A percentile compares a stretch with the other conserved stretches of the same genome.
phyloP scores from a whole-genome alignment of 768 basidiomycete genomes.

The Russula virescens region DNA sequence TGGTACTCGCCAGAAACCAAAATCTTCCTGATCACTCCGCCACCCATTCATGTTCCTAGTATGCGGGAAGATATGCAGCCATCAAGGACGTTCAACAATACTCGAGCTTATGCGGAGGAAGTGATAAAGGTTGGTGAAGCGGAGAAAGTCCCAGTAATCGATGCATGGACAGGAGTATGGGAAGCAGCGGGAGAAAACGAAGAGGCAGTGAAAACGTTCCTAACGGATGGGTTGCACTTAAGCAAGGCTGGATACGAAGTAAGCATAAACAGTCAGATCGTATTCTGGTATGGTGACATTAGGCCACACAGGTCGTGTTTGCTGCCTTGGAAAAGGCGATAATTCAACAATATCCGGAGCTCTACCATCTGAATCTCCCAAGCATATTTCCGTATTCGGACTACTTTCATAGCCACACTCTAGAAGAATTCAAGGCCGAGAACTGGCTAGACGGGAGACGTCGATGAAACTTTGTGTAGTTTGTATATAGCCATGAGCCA shows the following conservation, averaged over 20 bases:
- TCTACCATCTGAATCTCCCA: constrained; percentile 58
- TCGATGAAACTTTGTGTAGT: not conserved
- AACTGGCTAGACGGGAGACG: not conserved
- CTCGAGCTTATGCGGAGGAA: constrained; percentile 64
- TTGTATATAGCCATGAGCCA: too few relatives aligned
- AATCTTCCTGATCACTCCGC: constrained; percentile 78
- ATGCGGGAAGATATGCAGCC: constrained; percentile 47
- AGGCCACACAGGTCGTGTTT: constrained; percentile 51
- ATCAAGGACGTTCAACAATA: constrained; percentile 58
- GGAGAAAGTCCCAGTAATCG: constrained; percentile 56
- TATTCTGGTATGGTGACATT: not conserved
- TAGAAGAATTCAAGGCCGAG: constrained; percentile 21
- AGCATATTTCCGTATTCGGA: constrained; percentile 56
- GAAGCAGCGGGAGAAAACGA: constrained; percentile 63
- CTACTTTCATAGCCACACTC: constrained; percentile 23
- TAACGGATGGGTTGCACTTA: constrained; percentile 78
- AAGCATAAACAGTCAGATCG: constrained; percentile 26
- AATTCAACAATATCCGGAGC: constrained; percentile 52
- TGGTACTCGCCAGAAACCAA: constrained; percentile 67
- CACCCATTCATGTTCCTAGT: constrained; percentile 68
- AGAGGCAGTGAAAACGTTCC: constrained; percentile 42
- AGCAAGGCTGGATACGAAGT: constrained; percentile 71
- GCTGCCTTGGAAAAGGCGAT: constrained; percentile 56
- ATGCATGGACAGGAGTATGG: constrained; percentile 72
- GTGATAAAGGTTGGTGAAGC: constrained; percentile 54